These are phyloP conservation scores for Physcomitrellopsis africana DNA, from an alignment of 225 moss, liverwort and hornwort species.

Conservation along the genomic window DNA sequence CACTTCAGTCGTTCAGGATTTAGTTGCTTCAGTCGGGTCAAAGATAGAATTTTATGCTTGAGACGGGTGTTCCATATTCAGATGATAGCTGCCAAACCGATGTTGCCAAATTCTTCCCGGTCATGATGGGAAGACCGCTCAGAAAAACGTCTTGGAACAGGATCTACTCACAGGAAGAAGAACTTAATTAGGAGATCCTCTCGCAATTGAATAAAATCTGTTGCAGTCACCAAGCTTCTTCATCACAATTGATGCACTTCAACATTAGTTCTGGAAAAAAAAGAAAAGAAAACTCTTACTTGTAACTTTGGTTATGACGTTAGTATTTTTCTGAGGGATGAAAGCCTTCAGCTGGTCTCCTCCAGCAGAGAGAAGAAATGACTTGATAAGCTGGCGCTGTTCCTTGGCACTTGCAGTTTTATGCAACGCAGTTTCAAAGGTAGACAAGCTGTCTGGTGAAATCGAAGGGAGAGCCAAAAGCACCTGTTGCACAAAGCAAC, in stretches of 20 bases:
- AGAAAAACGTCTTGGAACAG: constrained; percentile 35
- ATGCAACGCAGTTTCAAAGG: constrained; percentile 76
- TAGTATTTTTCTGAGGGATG: constrained; percentile 80
- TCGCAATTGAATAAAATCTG: neutral
- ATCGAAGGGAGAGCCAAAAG: constrained; percentile 85
- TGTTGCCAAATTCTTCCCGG: constrained; percentile 45
- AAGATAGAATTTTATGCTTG: constrained; percentile 10
- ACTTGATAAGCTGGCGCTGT: constrained; percentile 87
- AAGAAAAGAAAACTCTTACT: constrained; percentile 44
- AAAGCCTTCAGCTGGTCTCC: constrained; percentile 95
- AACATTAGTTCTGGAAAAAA: neutral
- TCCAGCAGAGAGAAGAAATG: constrained; percentile 83
- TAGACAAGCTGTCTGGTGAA: constrained; percentile 62
- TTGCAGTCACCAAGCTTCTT: neutral
- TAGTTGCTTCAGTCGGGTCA: neutral
- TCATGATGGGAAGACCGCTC: constrained; percentile 43
- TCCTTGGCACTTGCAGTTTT: constrained; percentile 94
- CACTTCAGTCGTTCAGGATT: neutral
- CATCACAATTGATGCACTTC: neutral
- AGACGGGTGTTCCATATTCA: constrained; percentile 17
- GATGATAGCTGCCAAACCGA: constrained; percentile 63
- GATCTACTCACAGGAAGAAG: constrained; percentile 43
- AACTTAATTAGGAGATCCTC: constrained; percentile 14
- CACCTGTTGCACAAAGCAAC: constrained; percentile 54
- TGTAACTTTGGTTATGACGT: constrained; percentile 83